Conservation (phyloP, 441 rosid species). For the Populus hybrid region DNA sequence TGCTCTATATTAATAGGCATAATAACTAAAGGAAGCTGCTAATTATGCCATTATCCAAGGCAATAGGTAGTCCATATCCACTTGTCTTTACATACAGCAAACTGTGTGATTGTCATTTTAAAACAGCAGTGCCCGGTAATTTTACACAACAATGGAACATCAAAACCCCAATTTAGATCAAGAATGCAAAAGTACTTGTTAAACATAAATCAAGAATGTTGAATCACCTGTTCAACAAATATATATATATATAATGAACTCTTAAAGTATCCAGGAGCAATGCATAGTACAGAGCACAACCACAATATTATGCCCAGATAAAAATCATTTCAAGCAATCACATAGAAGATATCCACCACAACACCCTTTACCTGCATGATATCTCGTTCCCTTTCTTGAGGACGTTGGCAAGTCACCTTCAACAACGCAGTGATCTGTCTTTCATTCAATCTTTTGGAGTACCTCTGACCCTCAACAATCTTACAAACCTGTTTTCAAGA, state of each 20-base stretch:
- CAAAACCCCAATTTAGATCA: not conserved
- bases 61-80: not conserved
- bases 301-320: not conserved
- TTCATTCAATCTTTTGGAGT: constrained; percentile 85
- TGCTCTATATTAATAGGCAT: not conserved
- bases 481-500: constrained; percentile 63
- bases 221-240: not conserved
- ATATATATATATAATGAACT: not conserved
- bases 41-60: not conserved
- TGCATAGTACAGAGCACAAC: not conserved
- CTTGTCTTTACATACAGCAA: not conserved
- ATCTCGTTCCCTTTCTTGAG: constrained; percentile 69
- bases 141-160: not conserved
- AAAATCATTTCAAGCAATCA: not conserved
- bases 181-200: not conserved
- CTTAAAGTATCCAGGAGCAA: not conserved
- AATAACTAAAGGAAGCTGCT: not conserved
- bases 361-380: constrained; percentile 52
- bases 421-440: constrained; percentile 84
- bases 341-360: not conserved
- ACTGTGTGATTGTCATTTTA: not conserved
- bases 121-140: not conserved
- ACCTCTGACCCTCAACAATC: constrained; percentile 93
- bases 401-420: constrained; percentile 92
- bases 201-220: not conserved